Base-by-base conservation (phyloP, 495 filamentous ascomycete species). In the Jackrogersella minutella region DNA sequence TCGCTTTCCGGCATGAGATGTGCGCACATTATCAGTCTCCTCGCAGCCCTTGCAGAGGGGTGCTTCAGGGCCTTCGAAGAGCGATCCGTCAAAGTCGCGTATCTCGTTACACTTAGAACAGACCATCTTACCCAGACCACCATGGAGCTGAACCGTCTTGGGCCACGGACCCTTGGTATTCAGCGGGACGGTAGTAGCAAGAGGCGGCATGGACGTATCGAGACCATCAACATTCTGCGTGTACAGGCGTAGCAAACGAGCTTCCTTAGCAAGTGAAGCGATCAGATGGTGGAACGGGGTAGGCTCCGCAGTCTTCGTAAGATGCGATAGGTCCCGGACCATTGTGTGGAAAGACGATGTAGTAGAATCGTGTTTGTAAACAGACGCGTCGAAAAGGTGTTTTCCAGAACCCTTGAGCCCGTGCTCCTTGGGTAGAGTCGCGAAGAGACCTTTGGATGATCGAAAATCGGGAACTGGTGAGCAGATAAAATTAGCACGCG, bases 191-290 rank as follows among this genome's bases (percentile, higher is more conserved):
- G 82, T 81, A 1, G 95, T 97, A 5, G 84, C 80, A 11, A 99
- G 81, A 1, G 93, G 93, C 24, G 85, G 79, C 79, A 98, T 87
- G 13, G 88, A 87, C 5, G 91, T 95, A 67, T 99, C 95, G 62
- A 99, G 88, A 44, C 92, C 91, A 76, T 99, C 95, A 16, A 99
- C 93, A 65, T 99, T 99, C 68, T 99, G 95, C 8, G 89, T 92
- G 76, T 99, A 99, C 7, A 99, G 82, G 17, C 95, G 91, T 68
- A 97, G 81, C n/a, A 99, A 81, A 2, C 95, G 91, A 40, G 88
- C 91, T 75, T 97, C 92, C 33, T 89, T 83, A n/a, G 93, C 91
- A 10, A 99, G 80, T 3, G 90, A 93, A 36, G 96, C 95, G 26
- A 99, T 84, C 79, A 99, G 85, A 74, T 97, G 90, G 80, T 99